Conservation (phyloP, 345 rosid genomes). For the Erysimum cheiranthoides region DNA sequence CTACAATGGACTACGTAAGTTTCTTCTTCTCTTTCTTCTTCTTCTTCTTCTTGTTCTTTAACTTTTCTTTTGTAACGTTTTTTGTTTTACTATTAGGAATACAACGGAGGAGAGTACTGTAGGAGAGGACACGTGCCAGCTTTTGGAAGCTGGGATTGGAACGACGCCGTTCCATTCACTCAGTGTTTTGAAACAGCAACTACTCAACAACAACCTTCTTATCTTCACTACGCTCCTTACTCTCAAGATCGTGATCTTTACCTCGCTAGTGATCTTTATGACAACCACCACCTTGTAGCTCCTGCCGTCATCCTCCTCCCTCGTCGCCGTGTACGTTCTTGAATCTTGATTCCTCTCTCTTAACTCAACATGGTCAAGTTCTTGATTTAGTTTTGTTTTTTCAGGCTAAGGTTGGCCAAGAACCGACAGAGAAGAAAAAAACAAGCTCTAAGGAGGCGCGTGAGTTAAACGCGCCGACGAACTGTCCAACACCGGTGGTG, state of each 20-base stretch:
- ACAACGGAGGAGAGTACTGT: constrained; percentile 51
- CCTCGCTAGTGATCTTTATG: constrained; percentile 90
- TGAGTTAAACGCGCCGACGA: constrained; percentile 33
- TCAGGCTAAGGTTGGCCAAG: constrained; percentile 39
- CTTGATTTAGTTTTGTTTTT: neutral
- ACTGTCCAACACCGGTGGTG: constrained; percentile 38
- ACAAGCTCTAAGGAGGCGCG: constrained; percentile 1
- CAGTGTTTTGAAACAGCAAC: constrained; percentile 90
- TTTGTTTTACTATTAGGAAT: constrained; percentile 21
- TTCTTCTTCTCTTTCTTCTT: constrained; percentile 2
- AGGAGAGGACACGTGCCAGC: constrained; percentile 82
- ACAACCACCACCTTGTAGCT: constrained; percentile 69
- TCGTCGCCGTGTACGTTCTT: constrained; percentile 62
- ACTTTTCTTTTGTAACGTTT: neutral
- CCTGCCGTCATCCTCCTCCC: constrained; percentile 96
- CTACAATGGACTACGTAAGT: constrained; percentile 48
- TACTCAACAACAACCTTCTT: constrained; percentile 63
- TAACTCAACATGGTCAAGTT: neutral
- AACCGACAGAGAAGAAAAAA: constrained; percentile 26
- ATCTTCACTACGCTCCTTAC: constrained; percentile 63
- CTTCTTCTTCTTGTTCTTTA: neutral
- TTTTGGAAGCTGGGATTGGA: constrained; percentile 99
- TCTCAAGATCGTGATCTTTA: constrained; percentile 78
- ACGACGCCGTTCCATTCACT: constrained; percentile 80
- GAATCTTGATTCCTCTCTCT: neutral